A percentile compares a stretch with the other conserved stretches of the same genome.
Evolutionary conservation across 225 moss, liverwort and hornwort species (phyloP).

Genomic region (Neckera pumila): DNA sequence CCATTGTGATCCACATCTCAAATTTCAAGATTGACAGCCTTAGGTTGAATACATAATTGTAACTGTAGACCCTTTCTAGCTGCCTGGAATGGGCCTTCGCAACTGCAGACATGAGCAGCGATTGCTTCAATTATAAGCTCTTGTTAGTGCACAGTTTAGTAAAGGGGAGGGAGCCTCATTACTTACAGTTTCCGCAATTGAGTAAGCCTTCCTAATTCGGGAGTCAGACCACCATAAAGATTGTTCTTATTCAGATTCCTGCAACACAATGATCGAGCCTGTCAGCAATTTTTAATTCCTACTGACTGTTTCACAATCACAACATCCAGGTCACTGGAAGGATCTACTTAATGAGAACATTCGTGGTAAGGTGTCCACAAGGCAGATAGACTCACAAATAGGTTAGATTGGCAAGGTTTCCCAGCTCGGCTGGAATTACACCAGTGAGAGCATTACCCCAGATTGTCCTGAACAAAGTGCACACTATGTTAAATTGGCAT

Average conservation of each 20-base stretch:
- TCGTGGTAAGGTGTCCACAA: too few relatives aligned
- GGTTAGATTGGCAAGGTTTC: constrained; percentile 24
- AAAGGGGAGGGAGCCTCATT: not conserved
- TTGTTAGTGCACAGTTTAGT: not conserved
- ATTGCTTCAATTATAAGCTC: not conserved
- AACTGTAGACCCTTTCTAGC: not conserved
- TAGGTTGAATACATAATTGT: not conserved
- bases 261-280: not conserved
- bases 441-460: constrained; percentile 19
- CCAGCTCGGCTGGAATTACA: constrained; percentile 19
- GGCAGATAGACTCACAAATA: constrained; percentile 17
- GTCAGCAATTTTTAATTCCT: not conserved
- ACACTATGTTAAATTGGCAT: not conserved
- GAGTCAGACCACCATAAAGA: constrained; percentile 29
- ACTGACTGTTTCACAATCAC: not conserved
- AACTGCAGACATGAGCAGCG: not conserved
- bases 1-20: not conserved
- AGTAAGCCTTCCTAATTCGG: constrained; percentile 24
- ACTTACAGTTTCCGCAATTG: constrained; percentile 13
- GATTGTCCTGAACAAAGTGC: constrained; percentile 8
- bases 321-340: not conserved
- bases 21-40: not conserved
- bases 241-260: constrained; percentile 29
- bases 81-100: not conserved
- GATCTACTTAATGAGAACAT: not conserved